A percentile compares a stretch with the other conserved stretches of the same genome.
These are phyloP conservation scores for Globisporangium iwayamae DNA, from an alignment of 352 stramenopile species.

Conservation along the genomic window DNA sequence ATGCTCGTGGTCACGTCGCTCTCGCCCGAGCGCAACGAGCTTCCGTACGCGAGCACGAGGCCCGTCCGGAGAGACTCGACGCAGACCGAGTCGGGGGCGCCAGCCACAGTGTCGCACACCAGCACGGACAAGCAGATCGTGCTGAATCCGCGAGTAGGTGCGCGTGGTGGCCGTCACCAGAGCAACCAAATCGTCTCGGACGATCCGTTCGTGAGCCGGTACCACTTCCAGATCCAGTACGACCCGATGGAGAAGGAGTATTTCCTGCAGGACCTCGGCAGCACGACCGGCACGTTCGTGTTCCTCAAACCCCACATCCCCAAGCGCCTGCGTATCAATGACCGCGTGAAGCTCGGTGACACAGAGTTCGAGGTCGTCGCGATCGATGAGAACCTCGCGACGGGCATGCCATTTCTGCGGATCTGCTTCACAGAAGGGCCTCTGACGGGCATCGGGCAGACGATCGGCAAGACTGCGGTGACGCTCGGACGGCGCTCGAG, in stretches of 20 bases:
- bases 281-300: conserved; percentile 76
- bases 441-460: conserved; percentile 65
- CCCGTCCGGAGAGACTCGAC: conserved; percentile 10
- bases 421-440: conserved; percentile 78
- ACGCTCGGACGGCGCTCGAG: conserved; percentile 68
- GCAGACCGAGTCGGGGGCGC: not conserved
- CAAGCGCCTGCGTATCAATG: conserved; percentile 64
- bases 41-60: not conserved
- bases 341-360: conserved; percentile 76
- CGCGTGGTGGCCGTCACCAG: conserved; percentile 61
- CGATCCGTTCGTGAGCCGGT: conserved; percentile 79
- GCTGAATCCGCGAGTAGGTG: conserved; percentile 58
- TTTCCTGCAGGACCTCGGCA: conserved; percentile 75
- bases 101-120: not conserved
- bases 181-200: conserved; percentile 87
- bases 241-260: conserved; percentile 83
- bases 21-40: conserved; percentile 41
- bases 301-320: conserved; percentile 70
- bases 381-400: conserved; percentile 64
- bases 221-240: conserved; percentile 80
- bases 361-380: conserved; percentile 78
- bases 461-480: conserved; percentile 68
- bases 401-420: conserved; percentile 67
- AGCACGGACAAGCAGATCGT: conserved; percentile 44
- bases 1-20: conserved; percentile 71